A percentile compares a stretch with the other conserved stretches of the same genome.
Evolutionary conservation across 2,329 filamentous ascomycete species (phyloP).

Genomic region (Colletotrichum navitas): DNA sequence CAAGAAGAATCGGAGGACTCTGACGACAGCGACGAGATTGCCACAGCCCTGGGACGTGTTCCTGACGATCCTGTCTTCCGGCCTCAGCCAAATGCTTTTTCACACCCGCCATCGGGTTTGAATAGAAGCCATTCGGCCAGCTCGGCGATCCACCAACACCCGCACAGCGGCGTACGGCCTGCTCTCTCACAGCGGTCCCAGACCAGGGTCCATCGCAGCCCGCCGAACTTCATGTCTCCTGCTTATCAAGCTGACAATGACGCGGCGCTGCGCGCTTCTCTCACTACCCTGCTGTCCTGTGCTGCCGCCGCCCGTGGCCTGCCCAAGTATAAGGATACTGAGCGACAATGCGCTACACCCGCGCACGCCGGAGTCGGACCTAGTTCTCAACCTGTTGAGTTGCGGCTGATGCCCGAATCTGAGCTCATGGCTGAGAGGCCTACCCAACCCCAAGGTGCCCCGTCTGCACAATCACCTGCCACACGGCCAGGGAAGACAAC

Average conservation of each 20-base stretch:
- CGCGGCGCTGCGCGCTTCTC: constrained; percentile 88
- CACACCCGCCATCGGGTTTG: constrained; percentile 76
- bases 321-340: constrained; percentile 71
- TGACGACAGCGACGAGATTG: constrained; percentile 77
- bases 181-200: constrained; percentile 63
- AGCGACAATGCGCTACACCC: constrained; percentile 47
- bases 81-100: constrained; percentile 93
- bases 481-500: constrained; percentile 45
- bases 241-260: constrained; percentile 90
- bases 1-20: constrained; percentile 62
- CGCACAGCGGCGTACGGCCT: constrained; percentile 64
- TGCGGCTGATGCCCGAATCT: constrained; percentile 71
- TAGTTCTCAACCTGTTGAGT: constrained; percentile 67
- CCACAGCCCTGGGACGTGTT: constrained; percentile 79
- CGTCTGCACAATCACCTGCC: constrained; percentile 47
- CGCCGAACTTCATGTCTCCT: constrained; percentile 77
- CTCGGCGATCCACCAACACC: constrained; percentile 62
- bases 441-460: constrained; percentile 42
- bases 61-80: constrained; percentile 74
- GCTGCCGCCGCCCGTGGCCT: constrained; percentile 89
- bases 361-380: constrained; percentile 57
- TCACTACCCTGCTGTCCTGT: constrained; percentile 96
- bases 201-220: constrained; percentile 58
- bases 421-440: constrained; percentile 62
- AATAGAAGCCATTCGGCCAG: constrained; percentile 64